Percentiles rank a stretch among this genome's conserved stretches.
Evolutionary conservation across 352 stramenopile genomes (phyloP).

Genomic region (Phytophthora capsici): DNA sequence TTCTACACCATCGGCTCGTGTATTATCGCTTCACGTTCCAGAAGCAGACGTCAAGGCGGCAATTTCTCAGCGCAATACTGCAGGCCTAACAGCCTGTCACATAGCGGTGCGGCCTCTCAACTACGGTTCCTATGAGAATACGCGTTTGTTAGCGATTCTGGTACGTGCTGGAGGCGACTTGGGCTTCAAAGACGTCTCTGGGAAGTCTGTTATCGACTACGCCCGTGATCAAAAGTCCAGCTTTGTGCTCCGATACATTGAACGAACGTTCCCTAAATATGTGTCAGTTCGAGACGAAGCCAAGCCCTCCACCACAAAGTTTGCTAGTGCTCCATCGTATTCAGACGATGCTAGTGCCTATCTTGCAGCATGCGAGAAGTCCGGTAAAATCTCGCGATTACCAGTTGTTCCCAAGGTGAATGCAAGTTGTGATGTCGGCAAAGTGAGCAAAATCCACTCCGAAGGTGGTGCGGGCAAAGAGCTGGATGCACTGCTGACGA

Average conservation of each 20-base stretch:
- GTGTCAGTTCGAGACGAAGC: slow-evolving; percentile 11
- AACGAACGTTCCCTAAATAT: slow-evolving; percentile 38
- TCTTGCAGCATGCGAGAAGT: slow-evolving; percentile 52
- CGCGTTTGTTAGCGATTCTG: slow-evolving; percentile 51
- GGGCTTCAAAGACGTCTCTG: slow-evolving; percentile 40
- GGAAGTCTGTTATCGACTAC: slow-evolving; percentile 61
- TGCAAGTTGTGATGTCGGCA: slow-evolving; percentile 64
- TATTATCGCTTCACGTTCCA: slow-evolving; percentile 56
- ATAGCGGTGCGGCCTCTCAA: slow-evolving; percentile 62
- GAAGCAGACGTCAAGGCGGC: slow-evolving; percentile 48
- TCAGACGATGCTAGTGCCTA: slow-evolving; percentile 57
- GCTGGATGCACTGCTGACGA: slow-evolving; percentile 66
- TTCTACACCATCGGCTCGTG: slow-evolving; percentile 30
- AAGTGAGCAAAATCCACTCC: slow-evolving; percentile 49
- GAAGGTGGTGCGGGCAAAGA: slow-evolving; percentile 46
- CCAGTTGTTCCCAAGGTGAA: slow-evolving; percentile 54
- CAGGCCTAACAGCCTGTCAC: slow-evolving; percentile 60
- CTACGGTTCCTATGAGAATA: slow-evolving; percentile 78
- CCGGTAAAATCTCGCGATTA: slow-evolving; percentile 63
- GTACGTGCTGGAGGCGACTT: slow-evolving; percentile 50
- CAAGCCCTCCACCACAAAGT: slow-evolving; percentile 35
- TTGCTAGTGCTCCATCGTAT: slow-evolving; percentile 46
- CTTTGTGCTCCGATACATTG: slow-evolving; percentile 62
- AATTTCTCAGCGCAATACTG: slow-evolving; percentile 46
- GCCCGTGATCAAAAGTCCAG: slow-evolving; percentile 56